Evolutionary conservation across 2,329 filamentous ascomycete species (phyloP).

Genomic region (Exserohilum turcica): DNA sequence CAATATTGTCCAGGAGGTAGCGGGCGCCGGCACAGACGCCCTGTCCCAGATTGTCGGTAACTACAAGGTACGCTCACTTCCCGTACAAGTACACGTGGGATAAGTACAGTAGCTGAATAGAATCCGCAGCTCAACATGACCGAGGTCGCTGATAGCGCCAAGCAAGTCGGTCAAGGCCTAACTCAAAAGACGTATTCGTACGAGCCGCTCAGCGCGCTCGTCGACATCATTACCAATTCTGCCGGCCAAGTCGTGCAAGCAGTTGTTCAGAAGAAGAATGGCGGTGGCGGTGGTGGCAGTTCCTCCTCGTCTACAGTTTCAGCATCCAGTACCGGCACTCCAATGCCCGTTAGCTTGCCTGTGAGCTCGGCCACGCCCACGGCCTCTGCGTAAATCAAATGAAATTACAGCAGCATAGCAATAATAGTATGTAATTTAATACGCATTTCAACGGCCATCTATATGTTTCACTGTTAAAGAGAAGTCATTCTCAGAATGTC

Average conservation of each 20-base stretch:
- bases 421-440: too few relatives aligned
- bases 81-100: too few relatives aligned
- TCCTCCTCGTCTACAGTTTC: constrained; percentile 19
- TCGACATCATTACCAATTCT: constrained; percentile 62
- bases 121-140: constrained; percentile 59
- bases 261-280: constrained; percentile 44
- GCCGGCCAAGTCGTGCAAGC: constrained; percentile 62
- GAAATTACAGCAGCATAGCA: too few relatives aligned
- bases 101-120: background rate
- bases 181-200: constrained; percentile 61
- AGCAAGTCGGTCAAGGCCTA: constrained; percentile 45
- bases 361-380: constrained; percentile 29
- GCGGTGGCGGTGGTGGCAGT: constrained; percentile 27
- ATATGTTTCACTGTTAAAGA: too few relatives aligned
- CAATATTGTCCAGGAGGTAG: constrained; percentile 66
- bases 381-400: constrained; percentile 18
- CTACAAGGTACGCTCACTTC: constrained; percentile 47
- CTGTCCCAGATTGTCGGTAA: constrained; percentile 63
- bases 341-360: constrained; percentile 40
- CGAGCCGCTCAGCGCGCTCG: constrained; percentile 56
- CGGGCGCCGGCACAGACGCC: constrained; percentile 52
- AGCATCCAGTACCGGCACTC: constrained; percentile 21
- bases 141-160: constrained; percentile 46
- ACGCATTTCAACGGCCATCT: background rate
- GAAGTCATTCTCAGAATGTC: too few relatives aligned